phyloP scores from a whole-genome alignment of 2,329 filamentous ascomycete genomes.

The Stemphylium beticola region DNA sequence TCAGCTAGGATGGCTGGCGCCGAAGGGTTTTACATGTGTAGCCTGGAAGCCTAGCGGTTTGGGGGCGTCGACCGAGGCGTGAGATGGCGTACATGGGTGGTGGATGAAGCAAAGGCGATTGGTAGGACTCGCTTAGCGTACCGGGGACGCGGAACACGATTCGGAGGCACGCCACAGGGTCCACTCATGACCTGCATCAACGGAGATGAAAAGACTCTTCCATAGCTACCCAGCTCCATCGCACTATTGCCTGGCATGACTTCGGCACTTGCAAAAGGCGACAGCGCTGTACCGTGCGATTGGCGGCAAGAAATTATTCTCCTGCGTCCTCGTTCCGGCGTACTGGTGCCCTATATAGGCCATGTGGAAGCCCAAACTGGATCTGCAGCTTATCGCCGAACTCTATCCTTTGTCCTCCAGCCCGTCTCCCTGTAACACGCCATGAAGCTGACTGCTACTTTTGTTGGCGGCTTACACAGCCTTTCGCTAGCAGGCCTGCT shows the following conservation, averaged over 20 bases:
- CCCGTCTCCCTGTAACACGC: conserved; percentile 5
- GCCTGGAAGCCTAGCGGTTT: neutral
- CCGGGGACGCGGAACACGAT: conserved; percentile 1
- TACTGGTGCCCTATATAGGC: conserved; percentile 11
- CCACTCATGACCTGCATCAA: conserved; percentile 10
- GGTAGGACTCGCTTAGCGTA: conserved; percentile 5
- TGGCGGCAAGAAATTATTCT: conserved; percentile 12
- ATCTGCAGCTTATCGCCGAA: conserved; percentile 14
- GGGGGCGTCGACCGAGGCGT: neutral
- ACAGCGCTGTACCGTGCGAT: neutral
- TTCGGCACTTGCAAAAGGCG: conserved; percentile 6
- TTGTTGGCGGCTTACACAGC: conserved; percentile 9
- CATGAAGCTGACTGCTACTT: conserved; percentile 15
- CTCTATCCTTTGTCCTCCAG: conserved; percentile 6
- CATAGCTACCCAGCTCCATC: neutral
- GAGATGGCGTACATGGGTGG: neutral
- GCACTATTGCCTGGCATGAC: conserved; percentile 11
- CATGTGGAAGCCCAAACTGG: conserved; percentile 6
- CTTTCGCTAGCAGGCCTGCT: conserved; percentile 12
- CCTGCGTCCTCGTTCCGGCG: neutral
- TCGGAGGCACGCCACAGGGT: neutral
- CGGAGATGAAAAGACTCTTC: conserved; percentile 17
- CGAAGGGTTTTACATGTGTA: conserved; percentile 3
- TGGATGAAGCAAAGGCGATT: neutral
- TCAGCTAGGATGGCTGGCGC: neutral